Conservation (phyloP, 805 yeast genomes). For the Sugiyamaella boreocaroliniensis region DNA sequence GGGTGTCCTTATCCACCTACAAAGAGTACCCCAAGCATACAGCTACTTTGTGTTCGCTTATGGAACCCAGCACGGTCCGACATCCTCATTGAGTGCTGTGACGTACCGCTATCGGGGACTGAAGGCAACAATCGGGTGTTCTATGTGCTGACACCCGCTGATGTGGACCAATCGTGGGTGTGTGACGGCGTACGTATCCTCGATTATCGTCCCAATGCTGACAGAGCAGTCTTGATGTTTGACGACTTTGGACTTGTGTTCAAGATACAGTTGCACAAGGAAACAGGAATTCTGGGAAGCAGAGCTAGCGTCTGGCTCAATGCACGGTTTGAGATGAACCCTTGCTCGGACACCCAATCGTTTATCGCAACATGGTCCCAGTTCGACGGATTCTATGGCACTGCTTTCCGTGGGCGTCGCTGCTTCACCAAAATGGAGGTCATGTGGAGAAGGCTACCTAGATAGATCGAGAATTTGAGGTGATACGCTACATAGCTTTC, state of each 20-base stretch:
- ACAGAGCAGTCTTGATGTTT: neutral
- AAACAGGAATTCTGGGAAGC: neutral
- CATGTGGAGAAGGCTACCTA: neutral
- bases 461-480: neutral
- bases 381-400: neutral
- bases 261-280: neutral
- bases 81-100: neutral
- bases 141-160: neutral
- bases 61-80: neutral
- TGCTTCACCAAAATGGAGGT: neutral
- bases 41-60: neutral
- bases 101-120: neutral
- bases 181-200: neutral
- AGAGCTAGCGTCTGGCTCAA: neutral
- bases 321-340: neutral
- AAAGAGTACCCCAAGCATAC: neutral
- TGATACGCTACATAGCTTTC: neutral
- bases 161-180: neutral
- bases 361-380: neutral
- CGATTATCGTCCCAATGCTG: neutral
- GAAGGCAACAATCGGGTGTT: neutral
- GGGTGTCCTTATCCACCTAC: slow-evolving; percentile 6
- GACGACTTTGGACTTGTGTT: neutral
- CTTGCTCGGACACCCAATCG: neutral
- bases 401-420: neutral